A percentile compares a stretch with the other conserved stretches of the same genome.
These are phyloP conservation scores for Kuraishia piskuri DNA, from an alignment of 805 yeast genomes.

Conservation along the genomic window DNA sequence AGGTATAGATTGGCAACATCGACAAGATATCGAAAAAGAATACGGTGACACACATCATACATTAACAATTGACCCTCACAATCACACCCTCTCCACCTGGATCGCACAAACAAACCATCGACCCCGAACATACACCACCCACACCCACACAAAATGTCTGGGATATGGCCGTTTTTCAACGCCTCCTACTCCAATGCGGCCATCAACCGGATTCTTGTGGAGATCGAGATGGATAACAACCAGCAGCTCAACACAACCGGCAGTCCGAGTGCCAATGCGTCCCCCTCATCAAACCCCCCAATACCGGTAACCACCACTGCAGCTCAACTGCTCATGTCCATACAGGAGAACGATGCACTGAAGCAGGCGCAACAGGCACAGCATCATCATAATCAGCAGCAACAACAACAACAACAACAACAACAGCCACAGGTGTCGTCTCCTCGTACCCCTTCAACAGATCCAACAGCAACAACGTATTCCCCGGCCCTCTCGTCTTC, in stretches of 20 bases:
- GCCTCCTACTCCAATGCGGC: slow-evolving; percentile 26
- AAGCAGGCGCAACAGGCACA: slow-evolving; percentile 1
- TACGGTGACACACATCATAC: too few species aligned
- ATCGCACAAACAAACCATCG: neutral
- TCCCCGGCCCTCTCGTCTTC: neutral
- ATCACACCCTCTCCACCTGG: neutral
- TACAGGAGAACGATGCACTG: slow-evolving; percentile 20
- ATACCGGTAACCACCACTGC: slow-evolving; percentile 3
- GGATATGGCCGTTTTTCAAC: slow-evolving; percentile 31
- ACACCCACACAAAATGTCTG: slow-evolving; percentile 18
- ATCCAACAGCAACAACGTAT: neutral
- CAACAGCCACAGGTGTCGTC: neutral
- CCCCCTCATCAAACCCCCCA: neutral
- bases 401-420: slow-evolving; percentile 2
- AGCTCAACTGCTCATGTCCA: slow-evolving; percentile 21
- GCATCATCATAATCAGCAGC: neutral
- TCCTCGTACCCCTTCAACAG: neutral
- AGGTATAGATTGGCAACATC: too few species aligned
- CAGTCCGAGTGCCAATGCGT: slow-evolving; percentile 4
- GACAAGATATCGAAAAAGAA: neutral
- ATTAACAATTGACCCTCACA: neutral
- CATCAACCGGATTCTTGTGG: slow-evolving; percentile 26
- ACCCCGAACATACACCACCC: neutral
- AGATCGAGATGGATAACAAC: slow-evolving; percentile 22
- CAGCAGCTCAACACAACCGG: slow-evolving; percentile 11